Conservation (phyloP, 2,329 filamentous ascomycete genomes). For the Scytalidium lignicola region DNA sequence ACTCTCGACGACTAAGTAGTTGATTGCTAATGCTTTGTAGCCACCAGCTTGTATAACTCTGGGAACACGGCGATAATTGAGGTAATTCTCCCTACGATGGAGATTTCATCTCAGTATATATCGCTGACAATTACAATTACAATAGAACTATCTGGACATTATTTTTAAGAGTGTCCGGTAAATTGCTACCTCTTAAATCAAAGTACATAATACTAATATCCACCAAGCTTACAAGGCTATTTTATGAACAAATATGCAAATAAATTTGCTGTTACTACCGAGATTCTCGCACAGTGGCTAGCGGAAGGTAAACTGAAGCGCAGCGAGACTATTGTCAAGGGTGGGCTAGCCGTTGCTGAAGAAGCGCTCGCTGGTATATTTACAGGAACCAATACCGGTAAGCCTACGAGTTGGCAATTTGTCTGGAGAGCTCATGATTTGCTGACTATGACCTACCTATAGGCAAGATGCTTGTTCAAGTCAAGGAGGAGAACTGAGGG, state of each 20-base stretch:
- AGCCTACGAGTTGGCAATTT: background rate
- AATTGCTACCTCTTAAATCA: conserved; percentile 12
- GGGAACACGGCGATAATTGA: conserved; percentile 47
- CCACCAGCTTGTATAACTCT: conserved; percentile 62
- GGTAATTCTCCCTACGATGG: conserved; percentile 17
- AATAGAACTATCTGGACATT: conserved; percentile 42
- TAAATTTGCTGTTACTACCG: conserved; percentile 50
- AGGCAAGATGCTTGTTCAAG: conserved; percentile 46
- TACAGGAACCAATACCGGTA: conserved; percentile 61
- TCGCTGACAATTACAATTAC: background rate
- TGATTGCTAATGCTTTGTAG: background rate
- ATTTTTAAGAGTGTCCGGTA: conserved; percentile 43
- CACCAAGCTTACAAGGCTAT: conserved; percentile 27
- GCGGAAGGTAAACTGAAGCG: conserved; percentile 63
- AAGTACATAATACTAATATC: no score
- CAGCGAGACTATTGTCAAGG: conserved; percentile 61
- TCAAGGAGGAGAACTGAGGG: conserved; percentile 28
- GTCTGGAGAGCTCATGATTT: background rate
- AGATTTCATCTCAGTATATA: background rate
- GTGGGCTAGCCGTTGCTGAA: conserved; percentile 57
- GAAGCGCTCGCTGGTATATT: conserved; percentile 58
- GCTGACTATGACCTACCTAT: background rate
- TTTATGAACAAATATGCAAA: conserved; percentile 61
- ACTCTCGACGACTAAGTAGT: no score
- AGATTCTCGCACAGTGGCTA: conserved; percentile 59